phyloP scores from a whole-genome alignment of 805 yeast species.

The Saccharomycopsis microspora region DNA sequence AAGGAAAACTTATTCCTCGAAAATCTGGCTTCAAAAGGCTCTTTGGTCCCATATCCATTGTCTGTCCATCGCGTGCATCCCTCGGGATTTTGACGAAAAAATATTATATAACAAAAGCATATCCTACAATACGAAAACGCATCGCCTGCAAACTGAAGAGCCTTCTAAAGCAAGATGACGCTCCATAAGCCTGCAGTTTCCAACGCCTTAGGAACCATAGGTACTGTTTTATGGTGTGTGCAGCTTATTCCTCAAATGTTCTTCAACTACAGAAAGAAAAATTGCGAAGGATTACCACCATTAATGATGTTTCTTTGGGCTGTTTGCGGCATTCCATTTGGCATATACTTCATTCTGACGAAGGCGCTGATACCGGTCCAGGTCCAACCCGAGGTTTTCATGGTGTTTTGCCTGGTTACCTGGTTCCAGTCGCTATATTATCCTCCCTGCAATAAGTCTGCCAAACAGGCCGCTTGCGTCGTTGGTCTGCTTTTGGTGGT shows the following conservation, averaged over 20 bases:
- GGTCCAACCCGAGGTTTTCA: conserved; percentile 81
- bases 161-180: neutral
- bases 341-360: conserved; percentile 67
- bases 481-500: conserved; percentile 29
- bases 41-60: neutral
- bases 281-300: conserved; percentile 82
- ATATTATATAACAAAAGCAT: too few species aligned
- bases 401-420: conserved; percentile 52
- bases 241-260: conserved; percentile 82
- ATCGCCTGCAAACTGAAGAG: too few species aligned
- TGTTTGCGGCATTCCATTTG: conserved; percentile 67
- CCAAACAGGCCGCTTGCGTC: conserved; percentile 25
- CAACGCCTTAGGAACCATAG: conserved; percentile 75
- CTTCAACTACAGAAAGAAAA: conserved; percentile 60
- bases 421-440: conserved; percentile 60
- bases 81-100: too few species aligned
- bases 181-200: conserved; percentile 31
- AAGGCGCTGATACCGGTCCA: conserved; percentile 67
- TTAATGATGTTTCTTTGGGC: conserved; percentile 85
- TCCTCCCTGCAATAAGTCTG: conserved; percentile 47
- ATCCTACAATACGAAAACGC: too few species aligned
- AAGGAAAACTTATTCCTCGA: neutral
- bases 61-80: neutral
- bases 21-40: neutral
- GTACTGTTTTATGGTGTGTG: conserved; percentile 88